phyloP scores from a whole-genome alignment of 257 asterid genomes.

The Solanum virginianum region DNA sequence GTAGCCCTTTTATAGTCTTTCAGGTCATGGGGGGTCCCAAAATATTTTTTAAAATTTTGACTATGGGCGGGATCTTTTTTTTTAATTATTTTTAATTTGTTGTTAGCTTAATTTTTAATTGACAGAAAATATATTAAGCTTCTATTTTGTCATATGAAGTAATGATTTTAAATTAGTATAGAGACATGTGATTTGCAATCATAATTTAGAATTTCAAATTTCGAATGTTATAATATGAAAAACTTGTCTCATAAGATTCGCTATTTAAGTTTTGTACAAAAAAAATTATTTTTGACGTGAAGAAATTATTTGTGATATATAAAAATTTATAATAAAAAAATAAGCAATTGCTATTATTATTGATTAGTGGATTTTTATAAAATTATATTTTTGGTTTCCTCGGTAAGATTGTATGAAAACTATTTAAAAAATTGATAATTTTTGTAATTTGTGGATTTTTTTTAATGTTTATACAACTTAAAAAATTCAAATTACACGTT shows the following conservation, averaged over 20 bases:
- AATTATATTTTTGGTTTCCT: neutral
- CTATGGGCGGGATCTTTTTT: constrained; percentile 14
- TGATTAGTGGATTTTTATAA: neutral
- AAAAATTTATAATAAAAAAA: neutral
- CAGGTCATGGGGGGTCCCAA: neutral
- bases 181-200: neutral
- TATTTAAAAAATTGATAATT: neutral
- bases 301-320: too few species aligned
- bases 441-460: neutral
- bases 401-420: neutral
- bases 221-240: too few species aligned
- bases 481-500: neutral
- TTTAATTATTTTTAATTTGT: neutral
- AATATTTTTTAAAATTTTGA: neutral
- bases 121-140: too few species aligned
- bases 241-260: too few species aligned
- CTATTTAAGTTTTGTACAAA: too few species aligned
- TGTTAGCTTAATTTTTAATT: neutral
- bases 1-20: neutral
- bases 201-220: too few species aligned
- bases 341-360: neutral
- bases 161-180: neutral
- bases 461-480: neutral
- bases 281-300: too few species aligned
- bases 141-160: too few species aligned